These are phyloP conservation scores for Peniophora sp. DNA, from an alignment of 1,284 basidiomycete genomes.

Conservation along the genomic window DNA sequence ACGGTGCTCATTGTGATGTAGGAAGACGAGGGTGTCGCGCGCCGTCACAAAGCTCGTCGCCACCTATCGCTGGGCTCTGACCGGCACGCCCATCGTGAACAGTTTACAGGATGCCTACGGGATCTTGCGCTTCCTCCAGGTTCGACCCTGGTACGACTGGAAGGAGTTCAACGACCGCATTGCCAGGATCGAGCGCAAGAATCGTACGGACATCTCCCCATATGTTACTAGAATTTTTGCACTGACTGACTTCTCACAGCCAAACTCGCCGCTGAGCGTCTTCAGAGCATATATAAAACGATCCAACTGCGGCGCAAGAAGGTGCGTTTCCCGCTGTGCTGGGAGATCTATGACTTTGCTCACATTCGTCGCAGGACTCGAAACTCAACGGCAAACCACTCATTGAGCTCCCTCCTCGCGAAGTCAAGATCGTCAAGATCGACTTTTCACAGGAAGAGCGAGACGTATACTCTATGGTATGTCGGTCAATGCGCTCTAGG, in stretches of 20 bases:
- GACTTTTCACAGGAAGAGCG: constrained; percentile 47
- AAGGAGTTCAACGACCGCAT: constrained; percentile 37
- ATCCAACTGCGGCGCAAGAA: constrained; percentile 51
- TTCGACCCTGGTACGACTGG: constrained; percentile 48
- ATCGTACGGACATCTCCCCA: constrained; percentile 7
- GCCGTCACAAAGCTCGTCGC: constrained; percentile 37
- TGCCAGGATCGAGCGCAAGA: constrained; percentile 33
- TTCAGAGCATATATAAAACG: constrained; percentile 44
- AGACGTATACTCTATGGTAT: constrained; percentile 46
- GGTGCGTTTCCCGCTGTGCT: too few species aligned
- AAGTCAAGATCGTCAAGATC: constrained; percentile 37
- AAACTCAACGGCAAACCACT: constrained; percentile 52
- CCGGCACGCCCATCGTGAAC: constrained; percentile 55
- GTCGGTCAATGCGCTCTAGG: background rate
- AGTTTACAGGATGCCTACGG: constrained; percentile 41
- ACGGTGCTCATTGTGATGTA: background rate
- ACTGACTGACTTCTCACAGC: constrained; percentile 22
- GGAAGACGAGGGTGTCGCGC: constrained; percentile 25
- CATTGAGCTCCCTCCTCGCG: constrained; percentile 49
- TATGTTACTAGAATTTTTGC: background rate
- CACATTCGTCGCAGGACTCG: constrained; percentile 19
- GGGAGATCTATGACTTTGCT: too few species aligned
- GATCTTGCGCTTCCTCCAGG: constrained; percentile 41
- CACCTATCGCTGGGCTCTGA: constrained; percentile 45
- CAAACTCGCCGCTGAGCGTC: constrained; percentile 34